Evolutionary conservation across 2,329 filamentous ascomycete species (phyloP).

Genomic region (Purpureocillium lavendulum): DNA sequence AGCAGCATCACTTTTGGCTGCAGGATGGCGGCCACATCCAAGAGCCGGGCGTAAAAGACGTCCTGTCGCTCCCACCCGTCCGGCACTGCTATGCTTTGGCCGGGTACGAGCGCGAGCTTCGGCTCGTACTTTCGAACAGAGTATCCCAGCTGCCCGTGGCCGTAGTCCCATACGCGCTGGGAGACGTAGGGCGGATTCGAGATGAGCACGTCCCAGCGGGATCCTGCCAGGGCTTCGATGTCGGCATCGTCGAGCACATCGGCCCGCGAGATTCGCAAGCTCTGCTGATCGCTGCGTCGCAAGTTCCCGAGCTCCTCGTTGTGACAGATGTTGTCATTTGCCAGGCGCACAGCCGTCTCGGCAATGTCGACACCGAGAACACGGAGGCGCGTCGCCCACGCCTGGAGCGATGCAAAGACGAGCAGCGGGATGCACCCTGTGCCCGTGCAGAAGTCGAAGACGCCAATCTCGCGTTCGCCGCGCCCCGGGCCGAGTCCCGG

Average conservation of each 20-base stretch:
- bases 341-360: slow-evolving; percentile 52
- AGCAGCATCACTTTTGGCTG: slow-evolving; percentile 51
- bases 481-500: slow-evolving; percentile 6
- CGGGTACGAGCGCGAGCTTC: slow-evolving; percentile 63
- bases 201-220: slow-evolving; percentile 57
- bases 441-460: slow-evolving; percentile 85
- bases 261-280: slow-evolving; percentile 35
- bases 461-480: slow-evolving; percentile 32
- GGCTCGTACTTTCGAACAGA: slow-evolving; percentile 82
- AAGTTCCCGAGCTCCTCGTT: slow-evolving; percentile 30
- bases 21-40: slow-evolving; percentile 43
- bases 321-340: slow-evolving; percentile 51
- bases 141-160: slow-evolving; percentile 42
- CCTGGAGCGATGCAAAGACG: slow-evolving; percentile 53
- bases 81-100: slow-evolving; percentile 17
- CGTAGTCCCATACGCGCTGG: slow-evolving; percentile 29
- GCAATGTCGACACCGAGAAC: slow-evolving; percentile 72
- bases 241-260: slow-evolving; percentile 39
- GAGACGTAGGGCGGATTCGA: slow-evolving; percentile 94
- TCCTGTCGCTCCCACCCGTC: slow-evolving; percentile 30
- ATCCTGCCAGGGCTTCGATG: slow-evolving; percentile 16
- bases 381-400: slow-evolving; percentile 30
- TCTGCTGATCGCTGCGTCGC: slow-evolving; percentile 9
- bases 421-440: slow-evolving; percentile 84
- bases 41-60: slow-evolving; percentile 59